Base-by-base conservation (phyloP, 768 basidiomycete species). In the Tulasnella sp. region DNA sequence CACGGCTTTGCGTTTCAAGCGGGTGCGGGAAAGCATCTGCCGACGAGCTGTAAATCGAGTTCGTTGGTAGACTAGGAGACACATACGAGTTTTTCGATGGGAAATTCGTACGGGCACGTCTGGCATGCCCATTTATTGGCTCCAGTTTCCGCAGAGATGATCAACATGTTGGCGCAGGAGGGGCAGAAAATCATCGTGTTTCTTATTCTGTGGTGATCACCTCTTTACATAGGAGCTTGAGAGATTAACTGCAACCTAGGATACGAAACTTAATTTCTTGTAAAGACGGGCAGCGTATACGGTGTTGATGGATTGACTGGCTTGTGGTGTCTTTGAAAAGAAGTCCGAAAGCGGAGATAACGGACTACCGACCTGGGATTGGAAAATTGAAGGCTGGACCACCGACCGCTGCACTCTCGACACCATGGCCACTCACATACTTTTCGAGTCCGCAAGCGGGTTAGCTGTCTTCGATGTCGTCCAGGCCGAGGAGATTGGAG, bases 51-150 rank as follows among this genome's bases (percentile, higher is more conserved):
- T 48, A 11, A 37, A 51, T 44, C 57, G n/a, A 44, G 16, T 46
- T 18, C 32, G 5, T 51, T 70, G 6, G 5, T n/a, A 0, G 42
- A 74, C 57, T 20, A n/a, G 29, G 39, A 18, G 73, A 20, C 1
- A 44, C 86, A 40, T 3, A 91, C 94, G 85, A 93, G 93, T 82
- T 95, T 93, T 3, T 90, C 88, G 81, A 97, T 94, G 0, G 94
- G 93, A 83, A 96, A 98, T 82, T 98, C 94, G 83, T 99, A 99
- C 3, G 98, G 91, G 83, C 98, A 99, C 1, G 92, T 91, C 81
- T 93, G 93, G 83, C 96, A 98, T 0, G 91, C 91, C 92, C 94
- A 97, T 86, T 95, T 95, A 85, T 97, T 93, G 83, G 90, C 91
- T 0, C 92, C 91, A 0, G 91, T 91, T 79, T 93, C 92, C 7